Percentiles rank a stretch among this genome's conserved stretches.
phyloP scores from a whole-genome alignment of 2,329 filamentous ascomycete genomes.

The Macroventuria anomochaeta region DNA sequence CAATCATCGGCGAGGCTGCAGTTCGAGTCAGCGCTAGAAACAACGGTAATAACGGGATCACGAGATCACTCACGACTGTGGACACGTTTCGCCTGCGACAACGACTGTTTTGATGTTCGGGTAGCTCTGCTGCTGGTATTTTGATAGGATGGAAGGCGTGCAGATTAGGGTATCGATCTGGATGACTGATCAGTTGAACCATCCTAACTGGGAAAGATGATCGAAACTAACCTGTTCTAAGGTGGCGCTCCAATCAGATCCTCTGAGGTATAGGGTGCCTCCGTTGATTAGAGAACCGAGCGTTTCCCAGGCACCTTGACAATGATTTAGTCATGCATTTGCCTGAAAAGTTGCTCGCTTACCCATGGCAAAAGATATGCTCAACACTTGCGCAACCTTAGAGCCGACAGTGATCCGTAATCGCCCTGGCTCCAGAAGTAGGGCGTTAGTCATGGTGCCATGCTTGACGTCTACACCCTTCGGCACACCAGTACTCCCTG shows the following conservation, averaged over 20 bases:
- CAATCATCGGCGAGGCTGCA: conserved; percentile 61
- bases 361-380: conserved; percentile 69
- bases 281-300: conserved; percentile 64
- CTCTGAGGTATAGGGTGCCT: conserved; percentile 62
- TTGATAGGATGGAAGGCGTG: conserved; percentile 63
- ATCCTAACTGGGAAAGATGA: not conserved
- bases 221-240: conserved; percentile 52
- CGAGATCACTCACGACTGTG: conserved; percentile 48
- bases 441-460: conserved; percentile 61
- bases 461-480: conserved; percentile 67
- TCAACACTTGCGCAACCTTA: conserved; percentile 63
- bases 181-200: not conserved
- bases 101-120: conserved; percentile 61
- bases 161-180: conserved; percentile 62
- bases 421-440: conserved; percentile 59
- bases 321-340: not conserved
- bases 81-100: conserved; percentile 62
- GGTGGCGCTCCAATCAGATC: conserved; percentile 57
- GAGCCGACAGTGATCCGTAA: conserved; percentile 59
- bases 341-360: conserved; percentile 29
- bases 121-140: conserved; percentile 56
- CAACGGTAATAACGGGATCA: no score
- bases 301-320: conserved; percentile 66
- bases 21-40: conserved; percentile 11
- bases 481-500: conserved; percentile 61